Conservation (phyloP, 2,329 filamentous ascomycete species). For the Fusarium pininemorale region DNA sequence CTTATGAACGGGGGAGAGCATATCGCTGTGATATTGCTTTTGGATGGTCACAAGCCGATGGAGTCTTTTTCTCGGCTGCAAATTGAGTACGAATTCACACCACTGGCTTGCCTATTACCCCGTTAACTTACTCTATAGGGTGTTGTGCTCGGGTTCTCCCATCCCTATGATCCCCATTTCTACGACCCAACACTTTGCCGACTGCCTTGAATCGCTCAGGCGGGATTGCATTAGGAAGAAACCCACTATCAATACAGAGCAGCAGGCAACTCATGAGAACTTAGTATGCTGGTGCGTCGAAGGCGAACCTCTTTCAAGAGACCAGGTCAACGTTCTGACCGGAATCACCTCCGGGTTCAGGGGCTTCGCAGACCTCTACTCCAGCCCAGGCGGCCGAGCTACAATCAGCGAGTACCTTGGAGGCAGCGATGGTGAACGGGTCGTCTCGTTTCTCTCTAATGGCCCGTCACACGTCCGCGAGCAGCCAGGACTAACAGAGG, state of each 20-base stretch:
- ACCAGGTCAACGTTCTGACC: constrained; percentile 43
- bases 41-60: constrained; percentile 47
- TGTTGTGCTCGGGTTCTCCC: constrained; percentile 44
- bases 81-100: constrained; percentile 46
- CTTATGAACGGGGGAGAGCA: constrained; percentile 52
- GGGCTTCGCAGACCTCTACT: constrained; percentile 40
- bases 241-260: neutral
- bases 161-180: constrained; percentile 56
- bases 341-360: constrained; percentile 41
- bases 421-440: constrained; percentile 39
- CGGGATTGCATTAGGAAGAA: constrained; percentile 30
- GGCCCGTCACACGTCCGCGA: constrained; percentile 25
- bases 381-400: constrained; percentile 24
- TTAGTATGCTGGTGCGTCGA: constrained; percentile 40
- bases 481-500: neutral
- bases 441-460: constrained; percentile 44
- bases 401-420: constrained; percentile 44
- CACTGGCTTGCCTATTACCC: neutral
- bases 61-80: constrained; percentile 55
- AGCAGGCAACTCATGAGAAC: neutral
- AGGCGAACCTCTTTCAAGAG: constrained; percentile 40
- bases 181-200: constrained; percentile 47
- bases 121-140: constrained; percentile 35
- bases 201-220: constrained; percentile 51
- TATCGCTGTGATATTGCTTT: constrained; percentile 56